Base-by-base conservation (phyloP, 108 stramenopile species). In the Phaeodactylum tricornutum region DNA sequence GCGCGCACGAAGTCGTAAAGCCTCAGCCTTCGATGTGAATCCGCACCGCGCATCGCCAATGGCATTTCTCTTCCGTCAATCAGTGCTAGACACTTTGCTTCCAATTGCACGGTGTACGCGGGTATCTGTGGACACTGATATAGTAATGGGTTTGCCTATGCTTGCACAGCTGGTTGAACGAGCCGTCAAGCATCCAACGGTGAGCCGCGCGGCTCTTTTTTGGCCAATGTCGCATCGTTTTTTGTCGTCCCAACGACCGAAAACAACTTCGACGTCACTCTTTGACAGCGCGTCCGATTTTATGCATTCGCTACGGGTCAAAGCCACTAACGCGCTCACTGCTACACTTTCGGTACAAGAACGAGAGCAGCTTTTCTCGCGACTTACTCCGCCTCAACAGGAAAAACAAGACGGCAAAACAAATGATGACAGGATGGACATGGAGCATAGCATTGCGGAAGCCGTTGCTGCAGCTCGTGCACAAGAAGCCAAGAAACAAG, bases 391-490 rank as follows among this genome's bases (percentile, higher is more conserved):
- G 33, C 33, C 33, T 5, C 39, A 5, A 20, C 45, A 24, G 20
- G 25, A 46, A 38, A 27, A 61, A 32, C 25, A 1, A 40, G 29
- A 50, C 48, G 0, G 29, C 29, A 5, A 16, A 39, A 25, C 6
- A 25, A 1, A 52, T 21, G 2, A 26, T 49, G 0, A 2, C 21
- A 6, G 31, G 29, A 20, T 55, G 42, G 19, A 5, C 5, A 20
- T 46, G 45, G 4, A 40, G 8, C 15, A 50, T 14, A 66, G 56
- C 21, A 66, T 77, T 24, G 67, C 59, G 2, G 71, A 77, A 43
- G 58, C 72, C 9, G 44, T 73, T 1, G 72, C 72, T 6, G 55
- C 37, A 27, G 65, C 71, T 0, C 57, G 54, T 42, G 53, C 65
- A 2, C 19, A 62, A 29, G 76, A 77, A 45, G 71, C 65, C 8